Evolutionary conservation across 1,139 yeast genomes (phyloP).

Genomic region (Lodderomyces theae): DNA sequence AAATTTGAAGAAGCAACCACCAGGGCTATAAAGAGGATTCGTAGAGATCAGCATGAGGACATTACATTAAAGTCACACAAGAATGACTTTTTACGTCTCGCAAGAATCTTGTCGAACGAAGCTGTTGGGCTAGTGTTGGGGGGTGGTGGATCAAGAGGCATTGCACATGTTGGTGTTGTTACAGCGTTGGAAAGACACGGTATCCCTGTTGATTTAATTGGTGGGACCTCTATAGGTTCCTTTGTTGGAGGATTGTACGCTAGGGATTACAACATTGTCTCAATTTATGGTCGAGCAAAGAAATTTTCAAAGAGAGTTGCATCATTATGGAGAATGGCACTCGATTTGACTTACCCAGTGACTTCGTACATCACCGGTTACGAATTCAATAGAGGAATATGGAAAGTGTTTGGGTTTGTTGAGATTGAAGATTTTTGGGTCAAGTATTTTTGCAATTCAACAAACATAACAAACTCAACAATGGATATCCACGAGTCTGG

Average conservation of each 20-base stretch:
- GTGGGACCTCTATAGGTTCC: constrained; percentile 96
- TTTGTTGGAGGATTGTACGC: constrained; percentile 96
- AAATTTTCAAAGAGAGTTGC: constrained; percentile 80
- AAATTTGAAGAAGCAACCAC: constrained; percentile 34
- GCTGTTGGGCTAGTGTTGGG: constrained; percentile 94
- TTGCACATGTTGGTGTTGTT: constrained; percentile 89
- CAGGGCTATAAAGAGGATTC: constrained; percentile 20
- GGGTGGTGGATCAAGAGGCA: constrained; percentile 97
- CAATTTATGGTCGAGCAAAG: constrained; percentile 87
- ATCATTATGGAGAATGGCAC: constrained; percentile 78
- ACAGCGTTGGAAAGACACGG: constrained; percentile 91
- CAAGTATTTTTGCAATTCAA: constrained; percentile 81
- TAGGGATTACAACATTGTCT: constrained; percentile 83
- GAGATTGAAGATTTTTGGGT: constrained; percentile 97
- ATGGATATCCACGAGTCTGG: constrained; percentile 95
- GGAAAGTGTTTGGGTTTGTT: constrained; percentile 91
- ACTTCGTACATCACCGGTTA: constrained; percentile 96
- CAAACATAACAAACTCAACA: constrained; percentile 92
- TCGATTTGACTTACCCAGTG: constrained; percentile 89
- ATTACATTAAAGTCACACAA: constrained; percentile 62
- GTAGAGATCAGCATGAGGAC: constrained; percentile 17
- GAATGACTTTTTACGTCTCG: constrained; percentile 84
- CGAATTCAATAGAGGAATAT: constrained; percentile 92
- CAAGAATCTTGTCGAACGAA: constrained; percentile 85
- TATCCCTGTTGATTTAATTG: constrained; percentile 88